Evolutionary conservation across 176 grass and related monocot species (phyloP).

Genomic region (Echinochloa phyllopogon): DNA sequence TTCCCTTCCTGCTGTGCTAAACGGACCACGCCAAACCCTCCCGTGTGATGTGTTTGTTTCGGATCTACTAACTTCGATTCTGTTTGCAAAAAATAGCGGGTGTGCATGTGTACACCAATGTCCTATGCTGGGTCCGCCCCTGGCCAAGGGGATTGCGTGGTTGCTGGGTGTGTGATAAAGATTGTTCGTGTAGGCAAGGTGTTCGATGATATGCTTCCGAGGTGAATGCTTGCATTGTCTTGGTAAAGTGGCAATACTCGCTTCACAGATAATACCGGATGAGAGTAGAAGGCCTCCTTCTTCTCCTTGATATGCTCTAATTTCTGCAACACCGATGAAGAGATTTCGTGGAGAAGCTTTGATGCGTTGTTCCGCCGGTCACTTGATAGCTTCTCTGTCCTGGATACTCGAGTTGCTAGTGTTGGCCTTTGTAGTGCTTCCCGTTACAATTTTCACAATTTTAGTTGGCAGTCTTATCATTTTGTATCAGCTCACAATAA

Average conservation of each 20-base stretch:
- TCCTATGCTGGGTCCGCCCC: too few relatives aligned
- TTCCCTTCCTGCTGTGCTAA: too few relatives aligned
- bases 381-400: background rate
- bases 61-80: too few relatives aligned
- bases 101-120: too few relatives aligned
- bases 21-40: too few relatives aligned
- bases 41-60: too few relatives aligned
- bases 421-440: background rate
- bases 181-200: background rate
- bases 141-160: background rate
- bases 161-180: too few relatives aligned
- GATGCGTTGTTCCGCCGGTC: too few relatives aligned
- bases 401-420: background rate
- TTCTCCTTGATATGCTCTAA: background rate
- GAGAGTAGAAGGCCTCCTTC: background rate
- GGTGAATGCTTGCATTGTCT: background rate
- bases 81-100: too few relatives aligned
- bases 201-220: slow-evolving; percentile 17
- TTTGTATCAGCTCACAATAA: background rate
- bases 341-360: background rate
- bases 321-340: background rate
- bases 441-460: background rate
- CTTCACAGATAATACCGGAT: background rate
- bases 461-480: background rate
- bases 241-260: background rate